Percentiles rank a stretch among this genome's conserved stretches.
Conservation (phyloP, 345 rosid species). For the Salix koriyanagi region DNA sequence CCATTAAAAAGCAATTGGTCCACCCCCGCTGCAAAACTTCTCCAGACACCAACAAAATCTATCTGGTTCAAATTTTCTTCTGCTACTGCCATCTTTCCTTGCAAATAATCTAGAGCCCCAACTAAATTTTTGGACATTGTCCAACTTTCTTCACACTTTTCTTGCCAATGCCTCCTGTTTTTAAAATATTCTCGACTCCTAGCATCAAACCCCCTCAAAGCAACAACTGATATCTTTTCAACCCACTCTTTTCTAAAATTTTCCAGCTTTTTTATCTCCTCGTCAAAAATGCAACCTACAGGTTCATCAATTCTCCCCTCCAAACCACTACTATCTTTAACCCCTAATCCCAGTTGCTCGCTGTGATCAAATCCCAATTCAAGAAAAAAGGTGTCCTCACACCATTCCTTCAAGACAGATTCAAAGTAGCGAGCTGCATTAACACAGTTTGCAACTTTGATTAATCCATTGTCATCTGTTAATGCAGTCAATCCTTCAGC, state of each 20-base stretch:
- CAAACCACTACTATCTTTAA: slow-evolving; percentile 7
- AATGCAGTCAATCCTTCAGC: slow-evolving; percentile 93
- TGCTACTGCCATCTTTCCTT: slow-evolving; percentile 58
- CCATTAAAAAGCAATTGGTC: slow-evolving; percentile 57
- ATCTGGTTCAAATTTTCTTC: slow-evolving; percentile 54
- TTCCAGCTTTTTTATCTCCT: slow-evolving; percentile 55
- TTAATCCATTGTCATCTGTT: slow-evolving; percentile 69
- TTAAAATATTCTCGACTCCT: slow-evolving; percentile 67
- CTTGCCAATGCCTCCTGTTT: slow-evolving; percentile 83
- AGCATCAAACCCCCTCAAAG: slow-evolving; percentile 81
- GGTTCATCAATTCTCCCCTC: slow-evolving; percentile 23
- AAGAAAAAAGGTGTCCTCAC: slow-evolving; percentile 79
- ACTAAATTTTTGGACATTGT: slow-evolving; percentile 58
- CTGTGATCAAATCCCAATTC: slow-evolving; percentile 54
- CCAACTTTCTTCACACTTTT: slow-evolving; percentile 65
- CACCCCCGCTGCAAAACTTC: slow-evolving; percentile 67
- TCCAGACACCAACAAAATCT: slow-evolving; percentile 70
- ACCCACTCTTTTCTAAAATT: slow-evolving; percentile 73
- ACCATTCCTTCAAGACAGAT: slow-evolving; percentile 72
- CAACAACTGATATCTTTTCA: slow-evolving; percentile 63
- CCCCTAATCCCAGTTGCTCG: slow-evolving; percentile 33
- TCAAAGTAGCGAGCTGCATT: slow-evolving; percentile 69
- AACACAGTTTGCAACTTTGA: slow-evolving; percentile 66
- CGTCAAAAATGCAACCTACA: slow-evolving; percentile 46
- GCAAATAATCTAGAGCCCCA: slow-evolving; percentile 69